Evolutionary conservation across 2,329 filamentous ascomycete species (phyloP).

Genomic region (Trichoderma lentiforme): DNA sequence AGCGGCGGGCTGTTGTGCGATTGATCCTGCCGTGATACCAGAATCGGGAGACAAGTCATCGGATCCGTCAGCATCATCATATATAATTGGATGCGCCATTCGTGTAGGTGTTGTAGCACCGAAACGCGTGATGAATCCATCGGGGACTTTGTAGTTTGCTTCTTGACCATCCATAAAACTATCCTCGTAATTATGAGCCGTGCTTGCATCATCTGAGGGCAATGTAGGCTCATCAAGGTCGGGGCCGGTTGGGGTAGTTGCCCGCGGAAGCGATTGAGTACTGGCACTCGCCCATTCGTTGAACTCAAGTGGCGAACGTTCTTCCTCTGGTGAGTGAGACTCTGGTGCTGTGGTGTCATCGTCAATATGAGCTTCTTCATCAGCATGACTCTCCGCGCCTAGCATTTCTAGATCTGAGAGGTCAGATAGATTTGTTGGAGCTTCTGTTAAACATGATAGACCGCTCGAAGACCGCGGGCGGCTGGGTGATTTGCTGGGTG

Average conservation of each 20-base stretch:
- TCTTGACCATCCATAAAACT: neutral
- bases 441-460: neutral
- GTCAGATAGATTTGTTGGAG: neutral
- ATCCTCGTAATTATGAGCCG: neutral
- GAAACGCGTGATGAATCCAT: neutral
- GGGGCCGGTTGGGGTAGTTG: neutral
- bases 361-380: neutral
- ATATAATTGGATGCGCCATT: neutral
- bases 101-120: neutral
- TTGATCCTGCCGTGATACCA: neutral
- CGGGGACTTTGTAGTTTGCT: neutral
- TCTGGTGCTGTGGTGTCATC: neutral
- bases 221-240: neutral
- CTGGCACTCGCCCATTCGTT: neutral
- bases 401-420: neutral
- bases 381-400: neutral
- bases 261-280: neutral
- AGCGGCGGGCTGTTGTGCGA: neutral
- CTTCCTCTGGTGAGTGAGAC: neutral
- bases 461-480: neutral
- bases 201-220: neutral
- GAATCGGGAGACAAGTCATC: neutral
- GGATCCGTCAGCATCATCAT: neutral
- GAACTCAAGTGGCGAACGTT: neutral
- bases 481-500: neutral